Conservation (phyloP, 345 rosid species). For the Lepidium aucheri region DNA sequence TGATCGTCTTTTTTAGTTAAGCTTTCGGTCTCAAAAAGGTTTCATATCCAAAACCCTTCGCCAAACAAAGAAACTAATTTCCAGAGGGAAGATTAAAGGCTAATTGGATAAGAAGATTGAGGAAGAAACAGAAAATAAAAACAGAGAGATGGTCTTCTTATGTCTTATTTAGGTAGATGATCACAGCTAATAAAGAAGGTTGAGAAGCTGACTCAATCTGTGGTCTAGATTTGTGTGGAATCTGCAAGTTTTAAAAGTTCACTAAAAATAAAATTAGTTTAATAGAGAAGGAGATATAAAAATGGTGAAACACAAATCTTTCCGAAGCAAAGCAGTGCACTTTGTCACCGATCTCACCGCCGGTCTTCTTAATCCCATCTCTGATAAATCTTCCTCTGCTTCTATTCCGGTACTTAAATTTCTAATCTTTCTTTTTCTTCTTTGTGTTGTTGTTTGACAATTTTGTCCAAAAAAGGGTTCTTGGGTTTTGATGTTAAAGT, state of each 20-base stretch:
- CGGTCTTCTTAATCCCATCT: conserved; percentile 87
- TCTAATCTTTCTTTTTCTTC: not conserved
- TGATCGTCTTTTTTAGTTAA: conserved; percentile 7
- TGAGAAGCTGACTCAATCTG: conserved; percentile 3
- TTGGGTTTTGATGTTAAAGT: not conserved
- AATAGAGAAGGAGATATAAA: no score
- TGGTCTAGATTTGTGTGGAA: conserved; percentile 16
- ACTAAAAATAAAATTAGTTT: conserved; percentile 16
- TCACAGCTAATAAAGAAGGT: not conserved
- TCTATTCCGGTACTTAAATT: conserved; percentile 28
- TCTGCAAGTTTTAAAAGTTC: conserved; percentile 3
- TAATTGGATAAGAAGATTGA: not conserved
- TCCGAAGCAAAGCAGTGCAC: conserved; percentile 88
- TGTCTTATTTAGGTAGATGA: conserved; percentile 8
- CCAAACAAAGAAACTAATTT: not conserved
- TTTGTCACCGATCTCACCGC: conserved; percentile 94
- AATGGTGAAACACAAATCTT: conserved; percentile 64
- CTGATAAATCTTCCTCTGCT: conserved; percentile 62
- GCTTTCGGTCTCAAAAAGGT: not conserved
- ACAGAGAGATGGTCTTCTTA: conserved; percentile 1
- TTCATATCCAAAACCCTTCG: not conserved
- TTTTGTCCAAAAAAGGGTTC: not conserved
- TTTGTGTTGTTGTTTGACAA: not conserved
- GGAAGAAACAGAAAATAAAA: not conserved
- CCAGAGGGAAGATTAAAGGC: not conserved